Evolutionary conservation across 306 rosid species (phyloP).

Genomic region (Boehmeria nivea): DNA sequence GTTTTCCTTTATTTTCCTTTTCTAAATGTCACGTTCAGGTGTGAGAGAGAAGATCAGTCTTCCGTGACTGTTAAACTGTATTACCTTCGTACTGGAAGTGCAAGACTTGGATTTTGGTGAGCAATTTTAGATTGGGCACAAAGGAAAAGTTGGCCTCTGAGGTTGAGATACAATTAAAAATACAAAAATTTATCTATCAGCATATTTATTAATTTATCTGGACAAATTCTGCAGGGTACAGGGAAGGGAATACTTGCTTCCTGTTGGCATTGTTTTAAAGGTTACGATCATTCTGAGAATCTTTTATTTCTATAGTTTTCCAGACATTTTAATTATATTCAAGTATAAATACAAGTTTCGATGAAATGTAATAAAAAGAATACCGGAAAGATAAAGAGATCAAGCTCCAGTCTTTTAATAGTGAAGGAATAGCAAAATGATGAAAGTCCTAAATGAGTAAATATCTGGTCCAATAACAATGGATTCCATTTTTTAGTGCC

Average conservation of each 20-base stretch:
- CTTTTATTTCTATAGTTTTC: too few species aligned
- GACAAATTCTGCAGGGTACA: constrained; percentile 54
- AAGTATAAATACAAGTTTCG: too few species aligned
- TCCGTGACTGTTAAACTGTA: constrained; percentile 64
- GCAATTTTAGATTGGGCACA: constrained; percentile 22
- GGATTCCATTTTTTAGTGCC: too few species aligned
- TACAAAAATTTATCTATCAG: not conserved
- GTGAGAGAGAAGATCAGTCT: constrained; percentile 80
- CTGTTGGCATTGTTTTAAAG: constrained; percentile 83
- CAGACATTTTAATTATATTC: too few species aligned
- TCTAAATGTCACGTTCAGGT: constrained; percentile 33
- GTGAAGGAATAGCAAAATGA: too few species aligned
- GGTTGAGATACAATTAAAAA: constrained; percentile 13
- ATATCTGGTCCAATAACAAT: too few species aligned
- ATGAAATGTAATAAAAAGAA: too few species aligned
- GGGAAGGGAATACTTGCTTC: constrained; percentile 89
- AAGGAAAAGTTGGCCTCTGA: constrained; percentile 15
- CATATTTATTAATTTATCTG: not conserved
- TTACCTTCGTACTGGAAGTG: constrained; percentile 84
- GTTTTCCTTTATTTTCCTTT: not conserved
- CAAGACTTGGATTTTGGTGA: constrained; percentile 94
- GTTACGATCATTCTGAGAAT: constrained; percentile 20
- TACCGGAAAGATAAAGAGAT: too few species aligned
- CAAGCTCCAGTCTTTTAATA: too few species aligned
- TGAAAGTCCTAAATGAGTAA: too few species aligned